These are phyloP conservation scores for Phaeolepiota aurea DNA, from an alignment of 768 basidiomycete genomes.

Conservation along the genomic window DNA sequence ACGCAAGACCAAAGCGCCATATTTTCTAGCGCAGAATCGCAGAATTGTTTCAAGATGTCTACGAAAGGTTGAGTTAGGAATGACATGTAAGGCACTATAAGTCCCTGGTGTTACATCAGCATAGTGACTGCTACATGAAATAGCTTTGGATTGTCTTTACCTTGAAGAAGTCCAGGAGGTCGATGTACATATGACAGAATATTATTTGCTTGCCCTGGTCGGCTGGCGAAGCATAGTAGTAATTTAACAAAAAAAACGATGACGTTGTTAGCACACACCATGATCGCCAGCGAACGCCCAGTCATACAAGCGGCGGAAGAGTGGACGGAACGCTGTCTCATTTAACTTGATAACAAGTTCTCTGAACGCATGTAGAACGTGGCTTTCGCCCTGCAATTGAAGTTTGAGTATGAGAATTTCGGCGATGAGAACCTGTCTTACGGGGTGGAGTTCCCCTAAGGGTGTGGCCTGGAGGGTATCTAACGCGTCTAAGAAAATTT, in stretches of 20 bases:
- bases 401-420: no score
- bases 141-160: constrained; percentile 25
- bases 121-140: no score
- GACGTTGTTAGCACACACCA: constrained; percentile 22
- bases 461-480: constrained; percentile 39
- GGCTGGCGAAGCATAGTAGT: constrained; percentile 10
- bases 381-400: constrained; percentile 51
- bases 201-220: constrained; percentile 48
- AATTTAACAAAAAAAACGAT: constrained; percentile 1
- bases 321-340: constrained; percentile 82
- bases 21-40: constrained; percentile 21
- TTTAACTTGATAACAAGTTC: constrained; percentile 91
- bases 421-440: no score
- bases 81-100: constrained; percentile 90
- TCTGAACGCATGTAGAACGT: constrained; percentile 65
- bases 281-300: constrained; percentile 75
- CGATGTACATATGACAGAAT: constrained; percentile 67
- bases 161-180: constrained; percentile 84
- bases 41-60: constrained; percentile 49
- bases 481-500: constrained; percentile 73
- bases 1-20: constrained; percentile 54
- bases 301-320: constrained; percentile 88
- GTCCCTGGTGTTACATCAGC: constrained; percentile 47
- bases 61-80: constrained; percentile 62
- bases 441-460: no score